Base-by-base conservation (phyloP, 805 yeast genomes). In the Hanseniaspora thailandica region DNA sequence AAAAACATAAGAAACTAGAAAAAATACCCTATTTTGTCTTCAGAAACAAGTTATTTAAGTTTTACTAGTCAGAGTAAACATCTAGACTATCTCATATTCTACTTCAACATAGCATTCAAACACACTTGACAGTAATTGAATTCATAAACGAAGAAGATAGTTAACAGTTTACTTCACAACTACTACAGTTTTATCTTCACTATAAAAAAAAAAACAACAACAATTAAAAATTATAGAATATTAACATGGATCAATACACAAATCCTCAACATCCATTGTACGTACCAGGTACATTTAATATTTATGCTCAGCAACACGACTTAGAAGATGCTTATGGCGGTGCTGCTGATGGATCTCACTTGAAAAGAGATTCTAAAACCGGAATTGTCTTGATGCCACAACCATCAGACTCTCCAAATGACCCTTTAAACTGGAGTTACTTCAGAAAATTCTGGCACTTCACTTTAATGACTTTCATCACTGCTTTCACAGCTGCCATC, bases 401-500 rank as follows among this genome's bases (percentile, higher is more conserved):
- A 60, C 85, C 85, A 6, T 69, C 81, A 15, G 80, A 77, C 51
- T 76, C 80, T 6, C 78, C 80, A 34, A 80, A 80, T 59, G 84
- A 80, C 60, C 84, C 84, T 2, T 66, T 80, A 47, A 80, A 79
- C 63, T 80, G 85, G 85, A 60, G 69, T n/a, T 54, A 44, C 40
- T 40, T 46, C 35, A 67, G 71, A 53, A 67, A 67, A 59, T 55
- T 64, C 19, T 70, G 75, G 60, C 82, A 80, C 60, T 75, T 77
- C 55, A 62, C 66, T 5, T 63, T 80, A 10, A 67, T 81, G 59
- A 69, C 78, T 1, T 75, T 80, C 59, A 72, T 80, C 49, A 80
- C 86, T 2, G 84, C 80, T 0, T 77, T 81, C 62, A 81, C 85
- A 0, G 84, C 84, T 12, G 85, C 85, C 22, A 79, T 83, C 15